These are phyloP conservation scores for Ogataea allantospora DNA, from an alignment of 805 yeast species.

Conservation along the genomic window DNA sequence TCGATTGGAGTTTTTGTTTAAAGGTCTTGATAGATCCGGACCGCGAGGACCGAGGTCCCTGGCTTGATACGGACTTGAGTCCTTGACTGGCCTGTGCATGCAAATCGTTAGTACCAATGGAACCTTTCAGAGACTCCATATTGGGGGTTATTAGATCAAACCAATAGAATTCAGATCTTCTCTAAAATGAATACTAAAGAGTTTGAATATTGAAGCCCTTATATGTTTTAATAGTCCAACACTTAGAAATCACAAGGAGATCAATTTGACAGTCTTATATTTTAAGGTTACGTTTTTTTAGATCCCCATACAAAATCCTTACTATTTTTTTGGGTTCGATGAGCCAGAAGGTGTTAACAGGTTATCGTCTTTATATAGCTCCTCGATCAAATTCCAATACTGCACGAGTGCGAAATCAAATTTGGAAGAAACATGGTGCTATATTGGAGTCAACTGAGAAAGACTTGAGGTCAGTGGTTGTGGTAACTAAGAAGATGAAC, in stretches of 20 bases:
- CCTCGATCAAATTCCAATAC: constrained; percentile 18
- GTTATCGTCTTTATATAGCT: constrained; percentile 19
- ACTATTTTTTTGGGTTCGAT: neutral
- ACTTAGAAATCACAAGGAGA: neutral
- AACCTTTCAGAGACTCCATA: neutral
- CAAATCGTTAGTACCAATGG: constrained; percentile 2
- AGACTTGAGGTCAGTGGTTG: constrained; percentile 8
- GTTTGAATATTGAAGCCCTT: neutral
- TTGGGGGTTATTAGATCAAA: neutral
- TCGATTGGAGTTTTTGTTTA: constrained; percentile 19
- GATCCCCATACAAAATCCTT: neutral
- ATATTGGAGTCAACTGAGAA: constrained; percentile 11
- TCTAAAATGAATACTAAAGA: neutral
- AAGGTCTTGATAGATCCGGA: constrained; percentile 24
- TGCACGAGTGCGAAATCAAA: constrained; percentile 18
- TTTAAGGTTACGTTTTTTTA: neutral
- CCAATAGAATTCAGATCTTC: neutral
- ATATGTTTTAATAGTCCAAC: neutral
- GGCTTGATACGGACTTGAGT: neutral
- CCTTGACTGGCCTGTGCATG: constrained; percentile 1
- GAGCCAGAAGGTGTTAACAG: constrained; percentile 14
- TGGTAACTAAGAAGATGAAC: constrained; percentile 7
- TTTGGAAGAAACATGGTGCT: constrained; percentile 32
- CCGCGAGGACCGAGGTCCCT: constrained; percentile 15
- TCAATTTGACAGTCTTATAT: constrained; percentile 8